These are phyloP conservation scores for Juglanconis oblonga DNA, from an alignment of 2,329 filamentous ascomycete species.

Conservation along the genomic window DNA sequence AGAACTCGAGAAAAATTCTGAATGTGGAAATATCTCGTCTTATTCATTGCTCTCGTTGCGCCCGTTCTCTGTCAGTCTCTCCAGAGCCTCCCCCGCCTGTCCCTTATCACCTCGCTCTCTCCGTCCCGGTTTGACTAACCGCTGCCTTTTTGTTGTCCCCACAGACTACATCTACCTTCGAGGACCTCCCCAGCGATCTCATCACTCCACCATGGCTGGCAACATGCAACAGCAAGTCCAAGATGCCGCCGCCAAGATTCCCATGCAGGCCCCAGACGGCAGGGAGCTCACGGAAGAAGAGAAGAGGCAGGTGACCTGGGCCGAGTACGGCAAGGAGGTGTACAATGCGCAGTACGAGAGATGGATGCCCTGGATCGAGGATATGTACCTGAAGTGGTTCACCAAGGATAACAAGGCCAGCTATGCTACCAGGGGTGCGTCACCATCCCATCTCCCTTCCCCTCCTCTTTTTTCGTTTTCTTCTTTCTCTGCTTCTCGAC, in stretches of 20 bases:
- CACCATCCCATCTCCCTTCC: neutral
- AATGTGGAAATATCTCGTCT: neutral
- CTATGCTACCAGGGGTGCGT: constrained; percentile 65
- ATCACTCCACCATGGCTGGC: constrained; percentile 3
- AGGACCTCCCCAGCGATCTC: neutral
- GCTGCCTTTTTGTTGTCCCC: neutral
- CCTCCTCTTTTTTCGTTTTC: neutral
- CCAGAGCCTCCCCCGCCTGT: neutral
- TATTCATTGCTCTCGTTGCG: neutral
- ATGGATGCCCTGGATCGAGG: constrained; percentile 77
- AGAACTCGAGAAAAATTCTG: neutral
- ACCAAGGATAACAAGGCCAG: constrained; percentile 75
- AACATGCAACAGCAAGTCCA: neutral
- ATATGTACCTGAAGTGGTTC: constrained; percentile 69
- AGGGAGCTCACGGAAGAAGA: constrained; percentile 7
- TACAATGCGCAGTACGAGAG: constrained; percentile 72
- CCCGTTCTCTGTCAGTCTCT: neutral
- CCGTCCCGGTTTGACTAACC: neutral
- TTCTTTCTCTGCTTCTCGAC: neutral
- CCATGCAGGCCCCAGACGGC: neutral
- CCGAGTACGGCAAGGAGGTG: constrained; percentile 42
- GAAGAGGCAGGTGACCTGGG: constrained; percentile 14
- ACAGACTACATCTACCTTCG: constrained; percentile 2
- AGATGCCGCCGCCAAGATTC: constrained; percentile 2
- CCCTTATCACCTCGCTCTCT: neutral